Evolutionary conservation across 208 protist genomes (phyloP).

Genomic region (Trypanosoma cruzi): DNA sequence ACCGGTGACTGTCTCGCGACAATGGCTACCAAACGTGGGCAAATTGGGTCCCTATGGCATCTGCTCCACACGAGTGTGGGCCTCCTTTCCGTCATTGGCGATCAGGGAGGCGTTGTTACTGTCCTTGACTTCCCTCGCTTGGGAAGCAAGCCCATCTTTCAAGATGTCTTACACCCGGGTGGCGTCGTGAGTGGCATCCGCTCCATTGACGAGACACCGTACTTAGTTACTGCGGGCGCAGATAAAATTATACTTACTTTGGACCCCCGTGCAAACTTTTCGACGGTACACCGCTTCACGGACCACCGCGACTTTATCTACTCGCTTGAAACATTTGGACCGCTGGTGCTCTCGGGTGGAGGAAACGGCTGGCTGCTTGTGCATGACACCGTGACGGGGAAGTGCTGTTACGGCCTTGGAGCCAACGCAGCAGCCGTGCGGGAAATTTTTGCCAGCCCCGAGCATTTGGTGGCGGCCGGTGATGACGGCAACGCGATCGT

Average conservation of each 20-base stretch:
- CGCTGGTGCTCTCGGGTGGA: conserved; percentile 64
- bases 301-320: conserved; percentile 88
- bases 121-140: conserved; percentile 59
- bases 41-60: conserved; percentile 64
- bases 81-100: conserved; percentile 60
- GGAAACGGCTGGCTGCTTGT: conserved; percentile 87
- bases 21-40: conserved; percentile 62
- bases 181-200: conserved; percentile 74
- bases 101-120: conserved; percentile 73
- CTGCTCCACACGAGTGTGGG: conserved; percentile 37
- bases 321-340: conserved; percentile 64
- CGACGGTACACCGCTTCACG: conserved; percentile 40
- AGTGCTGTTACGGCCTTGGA: conserved; percentile 78
- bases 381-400: conserved; percentile 60
- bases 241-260: conserved; percentile 72
- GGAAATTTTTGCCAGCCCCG: conserved; percentile 55
- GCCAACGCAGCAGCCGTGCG: conserved; percentile 75
- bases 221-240: conserved; percentile 78
- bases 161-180: conserved; percentile 63
- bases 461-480: conserved; percentile 58
- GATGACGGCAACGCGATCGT: conserved; percentile 89
- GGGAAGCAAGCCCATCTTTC: conserved; percentile 46
- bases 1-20: conserved; percentile 51
- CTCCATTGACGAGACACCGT: conserved; percentile 33
- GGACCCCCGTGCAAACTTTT: conserved; percentile 62